A percentile compares a stretch with the other conserved stretches of the same genome.
These are phyloP conservation scores for Fusarium brevicatenulatum DNA, from an alignment of 2,329 filamentous ascomycete genomes.

Conservation along the genomic window DNA sequence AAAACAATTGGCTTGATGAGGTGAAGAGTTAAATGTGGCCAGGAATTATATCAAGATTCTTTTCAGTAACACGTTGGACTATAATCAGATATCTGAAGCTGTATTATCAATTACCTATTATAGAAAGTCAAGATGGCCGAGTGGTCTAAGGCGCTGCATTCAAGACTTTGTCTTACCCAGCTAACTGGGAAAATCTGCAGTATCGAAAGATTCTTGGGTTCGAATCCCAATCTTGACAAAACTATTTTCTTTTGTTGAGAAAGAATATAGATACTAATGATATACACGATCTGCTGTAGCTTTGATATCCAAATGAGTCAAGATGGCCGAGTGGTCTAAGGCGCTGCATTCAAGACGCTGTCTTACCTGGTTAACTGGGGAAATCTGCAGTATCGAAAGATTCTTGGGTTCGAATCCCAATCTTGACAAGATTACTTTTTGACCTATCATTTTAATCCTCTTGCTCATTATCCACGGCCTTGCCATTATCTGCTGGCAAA, in stretches of 20 bases:
- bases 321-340: constrained; percentile 8
- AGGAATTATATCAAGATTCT: too few species aligned
- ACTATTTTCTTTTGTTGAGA: too few species aligned
- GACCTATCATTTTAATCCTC: rapidly evolving
- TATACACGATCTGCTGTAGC: too few species aligned
- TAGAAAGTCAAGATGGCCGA: neutral
- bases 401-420: constrained; percentile 21
- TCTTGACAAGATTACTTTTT: neutral
- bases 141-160: constrained; percentile 7
- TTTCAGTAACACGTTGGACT: too few species aligned
- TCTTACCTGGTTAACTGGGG: neutral
- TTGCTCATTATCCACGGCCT: rapidly evolving
- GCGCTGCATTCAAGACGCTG: neutral
- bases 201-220: constrained; percentile 19
- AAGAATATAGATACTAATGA: too few species aligned
- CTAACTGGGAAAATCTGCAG: rapidly evolving
- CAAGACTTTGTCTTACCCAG: neutral
- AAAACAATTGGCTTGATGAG: too few species aligned
- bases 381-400: neutral
- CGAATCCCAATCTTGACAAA: constrained; percentile 12
- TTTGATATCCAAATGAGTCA: neutral
- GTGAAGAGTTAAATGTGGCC: too few species aligned
- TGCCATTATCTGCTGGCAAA: neutral
- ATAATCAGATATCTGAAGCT: too few species aligned
- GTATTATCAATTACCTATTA: too few species aligned